Evolutionary conservation across 78 protist genomes (phyloP), one percentile per base, ranked within the genome.

Genomic region (Emiliania huxleyi): DNA sequence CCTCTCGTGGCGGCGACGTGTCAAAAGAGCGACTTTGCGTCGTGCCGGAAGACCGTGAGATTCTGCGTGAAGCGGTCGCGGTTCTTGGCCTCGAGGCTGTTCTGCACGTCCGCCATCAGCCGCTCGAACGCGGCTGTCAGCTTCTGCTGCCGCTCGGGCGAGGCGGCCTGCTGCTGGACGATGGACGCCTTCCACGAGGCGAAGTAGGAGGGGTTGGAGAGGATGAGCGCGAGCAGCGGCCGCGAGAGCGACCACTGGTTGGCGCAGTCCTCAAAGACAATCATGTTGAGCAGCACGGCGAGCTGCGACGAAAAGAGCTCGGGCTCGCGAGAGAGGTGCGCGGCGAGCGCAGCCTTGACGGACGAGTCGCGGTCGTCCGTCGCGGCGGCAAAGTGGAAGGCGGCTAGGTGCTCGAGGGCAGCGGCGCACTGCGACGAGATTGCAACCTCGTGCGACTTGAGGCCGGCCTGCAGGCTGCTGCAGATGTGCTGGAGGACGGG

Each of bases 211-310:
- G 2, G 21, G 46, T 90, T 42, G 49, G 35, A 22, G 25, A 90
- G 77, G 81, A 90, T 62, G 46, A 90, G 52, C 42, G 85, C 38
- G 26, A 90, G 55, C 23, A 90, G 81, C 42, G 92, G 92, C 23
- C 92, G 77, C 25, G 92, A 90, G 52, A 90, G 83, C 25, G 45
- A 25, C 83, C 81, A 90, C 40, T 62, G 92, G 81, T 87, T 87
- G 12, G 62, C 42, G 81, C 85, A 56, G 11, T 90, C 92, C 25
- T 90, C 92, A 42, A 43, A 49, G 48, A 90, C 62, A 49, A 90
- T 40, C 55, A 43, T n/a, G 22, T 90, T 12, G 15, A 90, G 92
- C 83, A 90, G 83, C 46, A 52, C 71, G 18, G 42, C 91, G 21
- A 77, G 85, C 46, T 77, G 85, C 4, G n/a, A 35, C 46, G 85